Evolutionary conservation across 2,329 filamentous ascomycete species (phyloP).

Genomic region (Neodidymelliopsis sp.): DNA sequence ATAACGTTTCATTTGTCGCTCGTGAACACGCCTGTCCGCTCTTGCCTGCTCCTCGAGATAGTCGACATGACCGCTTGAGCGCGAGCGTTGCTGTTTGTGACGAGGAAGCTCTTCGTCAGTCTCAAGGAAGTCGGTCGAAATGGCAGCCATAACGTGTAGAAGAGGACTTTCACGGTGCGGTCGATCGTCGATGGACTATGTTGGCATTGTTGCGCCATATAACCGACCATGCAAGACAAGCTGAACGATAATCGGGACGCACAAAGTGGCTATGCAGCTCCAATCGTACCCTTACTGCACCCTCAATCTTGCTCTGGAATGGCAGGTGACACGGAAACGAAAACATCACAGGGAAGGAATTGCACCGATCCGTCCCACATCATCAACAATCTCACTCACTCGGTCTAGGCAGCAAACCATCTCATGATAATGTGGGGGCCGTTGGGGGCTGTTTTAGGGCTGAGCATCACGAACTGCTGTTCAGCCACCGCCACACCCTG

Average conservation of each 20-base stretch:
- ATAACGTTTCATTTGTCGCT: slow-evolving; percentile 34
- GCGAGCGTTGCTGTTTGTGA: slow-evolving; percentile 25
- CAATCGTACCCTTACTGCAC: slow-evolving; percentile 20
- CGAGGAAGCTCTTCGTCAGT: background rate
- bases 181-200: background rate
- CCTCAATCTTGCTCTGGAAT: slow-evolving; percentile 3
- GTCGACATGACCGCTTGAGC: slow-evolving; percentile 35
- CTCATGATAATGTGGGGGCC: slow-evolving; percentile 24
- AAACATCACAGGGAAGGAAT: slow-evolving; percentile 2
- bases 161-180: background rate
- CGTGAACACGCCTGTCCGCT: slow-evolving; percentile 28
- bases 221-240: slow-evolving; percentile 6
- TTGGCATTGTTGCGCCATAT: slow-evolving; percentile 1
- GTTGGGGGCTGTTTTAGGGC: slow-evolving; percentile 23
- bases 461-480: slow-evolving; percentile 21
- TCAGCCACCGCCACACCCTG: slow-evolving; percentile 13
- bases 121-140: background rate
- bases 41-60: slow-evolving; percentile 29
- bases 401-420: slow-evolving; percentile 15
- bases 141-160: background rate
- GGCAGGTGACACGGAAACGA: background rate
- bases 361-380: slow-evolving; percentile 6
- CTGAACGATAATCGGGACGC: slow-evolving; percentile 5
- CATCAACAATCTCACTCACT: slow-evolving; percentile 14
- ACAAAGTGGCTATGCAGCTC: slow-evolving; percentile 19